Percentiles rank a stretch among this genome's conserved stretches.
Conservation (phyloP, 306 rosid species). For the Quercus berberidifolia region DNA sequence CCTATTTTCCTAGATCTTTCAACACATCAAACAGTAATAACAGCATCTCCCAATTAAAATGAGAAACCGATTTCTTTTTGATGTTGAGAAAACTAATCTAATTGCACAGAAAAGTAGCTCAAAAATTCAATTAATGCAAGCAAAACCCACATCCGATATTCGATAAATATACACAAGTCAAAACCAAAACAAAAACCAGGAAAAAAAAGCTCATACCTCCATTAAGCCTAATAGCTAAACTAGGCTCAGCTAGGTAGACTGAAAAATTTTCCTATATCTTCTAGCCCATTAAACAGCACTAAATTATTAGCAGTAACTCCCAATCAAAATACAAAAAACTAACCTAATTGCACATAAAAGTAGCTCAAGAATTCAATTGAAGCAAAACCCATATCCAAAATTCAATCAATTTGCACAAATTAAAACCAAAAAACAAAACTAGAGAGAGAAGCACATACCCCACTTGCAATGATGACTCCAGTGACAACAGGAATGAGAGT, state of each 20-base stretch:
- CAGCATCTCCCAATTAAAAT: not conserved
- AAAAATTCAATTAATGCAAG: not conserved
- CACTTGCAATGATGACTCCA: constrained; percentile 95
- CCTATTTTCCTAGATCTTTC: constrained; percentile 1
- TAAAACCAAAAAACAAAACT: too few species aligned
- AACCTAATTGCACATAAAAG: not conserved
- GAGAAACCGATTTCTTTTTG: too few species aligned
- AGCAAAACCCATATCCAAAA: constrained; percentile 5
- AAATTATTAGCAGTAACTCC: not conserved
- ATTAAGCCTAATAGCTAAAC: not conserved
- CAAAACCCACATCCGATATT: constrained; percentile 1
- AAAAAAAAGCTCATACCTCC: constrained; percentile 52
- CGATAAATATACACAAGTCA: not conserved
- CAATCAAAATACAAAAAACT: not conserved
- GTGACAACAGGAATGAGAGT: constrained; percentile 92
- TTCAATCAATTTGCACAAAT: not conserved
- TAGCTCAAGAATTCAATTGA: not conserved
- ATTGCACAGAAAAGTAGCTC: not conserved
- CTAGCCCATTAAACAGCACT: not conserved
- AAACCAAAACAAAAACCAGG: not conserved
- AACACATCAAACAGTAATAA: not conserved
- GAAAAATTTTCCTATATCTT: constrained; percentile 1
- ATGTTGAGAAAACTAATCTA: not conserved
- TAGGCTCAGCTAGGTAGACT: not conserved
- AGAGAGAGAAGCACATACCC: constrained; percentile 47